Conservation (phyloP, 441 rosid species). For the Biscutella laevigata region DNA sequence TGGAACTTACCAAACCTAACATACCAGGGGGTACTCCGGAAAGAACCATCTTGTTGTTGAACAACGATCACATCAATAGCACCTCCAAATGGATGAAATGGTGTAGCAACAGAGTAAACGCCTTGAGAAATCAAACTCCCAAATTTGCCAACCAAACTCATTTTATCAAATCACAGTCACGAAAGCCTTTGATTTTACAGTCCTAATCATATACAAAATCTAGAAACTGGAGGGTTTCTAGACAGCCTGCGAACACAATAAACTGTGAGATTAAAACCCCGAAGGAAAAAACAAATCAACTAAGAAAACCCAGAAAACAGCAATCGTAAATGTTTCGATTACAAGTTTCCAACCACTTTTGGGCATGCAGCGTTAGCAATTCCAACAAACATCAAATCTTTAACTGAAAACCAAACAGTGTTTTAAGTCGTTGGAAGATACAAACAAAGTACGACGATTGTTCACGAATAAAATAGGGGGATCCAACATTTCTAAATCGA, state of each 20-base stretch:
- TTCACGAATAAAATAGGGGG: conserved; percentile 6
- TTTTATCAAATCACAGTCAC: conserved; percentile 27
- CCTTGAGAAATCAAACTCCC: conserved; percentile 81
- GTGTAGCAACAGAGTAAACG: conserved; percentile 81
- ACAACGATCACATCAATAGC: conserved; percentile 88
- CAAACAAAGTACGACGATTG: not conserved
- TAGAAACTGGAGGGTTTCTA: not conserved
- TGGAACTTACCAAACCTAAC: conserved; percentile 91
- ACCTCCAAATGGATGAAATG: conserved; percentile 93
- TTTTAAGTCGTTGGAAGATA: not conserved
- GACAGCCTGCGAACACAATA: not conserved
- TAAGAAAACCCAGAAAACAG: not conserved
- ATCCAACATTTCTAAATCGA: conserved; percentile 13
- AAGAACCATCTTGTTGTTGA: conserved; percentile 73
- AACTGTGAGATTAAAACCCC: not conserved
- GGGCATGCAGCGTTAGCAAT: conserved; percentile 12
- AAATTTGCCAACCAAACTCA: conserved; percentile 84
- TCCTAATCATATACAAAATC: conserved; percentile 17
- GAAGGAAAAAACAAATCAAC: not conserved
- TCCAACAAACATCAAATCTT: conserved; percentile 3
- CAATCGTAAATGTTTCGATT: conserved; percentile 1
- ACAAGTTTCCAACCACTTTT: conserved; percentile 6
- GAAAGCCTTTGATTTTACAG: not conserved
- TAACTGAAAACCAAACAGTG: conserved; percentile 10
- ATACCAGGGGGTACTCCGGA: conserved; percentile 81